These are phyloP conservation scores for Calonectria pauciramosa DNA, from an alignment of 2,329 filamentous ascomycete genomes.

Conservation along the genomic window DNA sequence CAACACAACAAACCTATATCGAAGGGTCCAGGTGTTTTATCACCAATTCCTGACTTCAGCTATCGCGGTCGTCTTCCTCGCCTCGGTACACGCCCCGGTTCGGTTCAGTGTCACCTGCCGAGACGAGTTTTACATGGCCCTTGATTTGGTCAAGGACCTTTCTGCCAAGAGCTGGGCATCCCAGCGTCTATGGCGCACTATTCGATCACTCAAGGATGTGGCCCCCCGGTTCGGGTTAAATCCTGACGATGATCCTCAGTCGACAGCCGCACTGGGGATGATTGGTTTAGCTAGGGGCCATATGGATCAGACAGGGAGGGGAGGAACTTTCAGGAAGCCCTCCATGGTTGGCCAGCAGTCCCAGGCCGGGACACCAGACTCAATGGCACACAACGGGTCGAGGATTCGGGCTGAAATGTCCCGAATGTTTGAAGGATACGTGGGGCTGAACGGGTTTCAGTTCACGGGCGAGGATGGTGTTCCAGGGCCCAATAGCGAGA, in stretches of 20 bases:
- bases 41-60: slow-evolving; percentile 84
- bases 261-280: slow-evolving; percentile 67
- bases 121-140: slow-evolving; percentile 83
- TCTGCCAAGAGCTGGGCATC: slow-evolving; percentile 80
- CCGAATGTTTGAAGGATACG: slow-evolving; percentile 58
- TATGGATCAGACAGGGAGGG: slow-evolving; percentile 40
- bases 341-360: slow-evolving; percentile 45
- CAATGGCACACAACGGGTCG: slow-evolving; percentile 58
- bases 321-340: slow-evolving; percentile 46
- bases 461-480: slow-evolving; percentile 46
- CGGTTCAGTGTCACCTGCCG: slow-evolving; percentile 77
- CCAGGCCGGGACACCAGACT: slow-evolving; percentile 37
- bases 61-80: slow-evolving; percentile 82
- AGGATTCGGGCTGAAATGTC: slow-evolving; percentile 69
- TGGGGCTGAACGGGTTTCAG: slow-evolving; percentile 53
- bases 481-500: slow-evolving; percentile 38
- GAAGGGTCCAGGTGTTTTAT: slow-evolving; percentile 80
- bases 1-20: slow-evolving; percentile 79
- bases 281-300: slow-evolving; percentile 64
- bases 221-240: slow-evolving; percentile 76
- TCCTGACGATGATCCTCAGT: slow-evolving; percentile 63
- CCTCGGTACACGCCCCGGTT: slow-evolving; percentile 80
- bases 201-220: slow-evolving; percentile 78
- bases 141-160: slow-evolving; percentile 81
- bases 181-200: slow-evolving; percentile 80